Conservation (phyloP, 257 asterid genomes). For the Salvia rosmarinus region DNA sequence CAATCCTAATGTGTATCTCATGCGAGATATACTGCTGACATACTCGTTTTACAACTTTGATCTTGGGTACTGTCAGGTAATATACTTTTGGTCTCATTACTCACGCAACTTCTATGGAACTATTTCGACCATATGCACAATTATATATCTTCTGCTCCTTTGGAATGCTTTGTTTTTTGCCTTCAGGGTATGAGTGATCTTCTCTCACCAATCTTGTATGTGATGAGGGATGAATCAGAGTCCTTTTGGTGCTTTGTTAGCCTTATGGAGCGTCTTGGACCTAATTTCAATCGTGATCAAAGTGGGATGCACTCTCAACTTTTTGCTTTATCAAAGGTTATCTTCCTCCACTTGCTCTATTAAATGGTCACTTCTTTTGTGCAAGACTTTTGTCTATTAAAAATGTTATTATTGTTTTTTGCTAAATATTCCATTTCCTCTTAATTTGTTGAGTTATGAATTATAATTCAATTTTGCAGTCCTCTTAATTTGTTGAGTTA, state of each 20-base stretch:
- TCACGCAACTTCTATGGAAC: slow-evolving; percentile 9
- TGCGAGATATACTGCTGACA: slow-evolving; percentile 88
- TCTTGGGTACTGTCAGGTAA: slow-evolving; percentile 99
- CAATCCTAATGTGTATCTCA: slow-evolving; percentile 79
- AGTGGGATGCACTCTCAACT: slow-evolving; percentile 99
- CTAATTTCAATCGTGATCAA: slow-evolving; percentile 97
- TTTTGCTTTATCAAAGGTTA: slow-evolving; percentile 92
- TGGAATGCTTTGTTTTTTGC: slow-evolving; percentile 28
- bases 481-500: not conserved
- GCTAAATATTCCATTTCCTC: not conserved
- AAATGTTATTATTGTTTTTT: not conserved
- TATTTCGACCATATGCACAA: not conserved
- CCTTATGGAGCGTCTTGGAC: slow-evolving; percentile 97
- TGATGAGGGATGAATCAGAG: slow-evolving; percentile 87
- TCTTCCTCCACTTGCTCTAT: slow-evolving; percentile 19
- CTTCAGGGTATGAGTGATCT: slow-evolving; percentile 99
- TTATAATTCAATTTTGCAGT: no score
- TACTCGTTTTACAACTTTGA: slow-evolving; percentile 99
- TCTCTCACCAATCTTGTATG: slow-evolving; percentile 86
- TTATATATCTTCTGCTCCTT: slow-evolving; percentile 27
- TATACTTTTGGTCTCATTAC: slow-evolving; percentile 11
- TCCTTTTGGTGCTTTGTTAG: slow-evolving; percentile 95
- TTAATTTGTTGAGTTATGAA: not conserved
- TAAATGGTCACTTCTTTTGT: not conserved
- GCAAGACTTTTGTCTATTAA: not conserved